These are phyloP conservation scores for Tricholoma terreum DNA, from an alignment of 768 basidiomycete genomes.

Conservation along the genomic window DNA sequence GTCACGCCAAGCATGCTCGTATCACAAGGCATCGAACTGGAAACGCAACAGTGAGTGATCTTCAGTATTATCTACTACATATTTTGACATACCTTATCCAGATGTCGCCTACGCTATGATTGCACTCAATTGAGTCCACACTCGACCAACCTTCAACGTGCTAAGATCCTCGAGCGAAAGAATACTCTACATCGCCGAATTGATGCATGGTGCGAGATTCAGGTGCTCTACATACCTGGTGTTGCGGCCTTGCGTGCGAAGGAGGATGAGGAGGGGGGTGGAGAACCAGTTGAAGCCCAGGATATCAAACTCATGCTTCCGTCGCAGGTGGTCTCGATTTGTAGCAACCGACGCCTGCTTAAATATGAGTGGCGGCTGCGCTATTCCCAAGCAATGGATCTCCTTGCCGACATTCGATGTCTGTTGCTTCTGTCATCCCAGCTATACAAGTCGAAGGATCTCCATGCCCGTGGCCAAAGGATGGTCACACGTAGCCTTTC, in stretches of 20 bases:
- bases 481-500: neutral
- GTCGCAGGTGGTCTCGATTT: neutral
- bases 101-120: neutral
- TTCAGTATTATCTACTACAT: neutral
- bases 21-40: constrained; percentile 12
- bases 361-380: constrained; percentile 13
- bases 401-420: constrained; percentile 12
- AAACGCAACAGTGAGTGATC: constrained; percentile 12
- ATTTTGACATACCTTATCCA: constrained; percentile 1
- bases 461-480: neutral
- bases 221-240: constrained; percentile 11
- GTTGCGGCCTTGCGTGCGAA: neutral
- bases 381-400: constrained; percentile 10
- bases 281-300: neutral
- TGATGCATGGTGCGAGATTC: constrained; percentile 13
- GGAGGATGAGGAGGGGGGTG: neutral
- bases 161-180: constrained; percentile 11
- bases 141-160: constrained; percentile 13
- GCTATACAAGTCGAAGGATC: constrained; percentile 11
- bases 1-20: constrained; percentile 4
- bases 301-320: neutral
- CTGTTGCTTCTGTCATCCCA: constrained; percentile 12
- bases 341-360: neutral
- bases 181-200: constrained; percentile 11
- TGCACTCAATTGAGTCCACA: constrained; percentile 4